Base-by-base conservation (phyloP, 2,329 filamentous ascomycete species). In the Tympanopsis confertula region DNA sequence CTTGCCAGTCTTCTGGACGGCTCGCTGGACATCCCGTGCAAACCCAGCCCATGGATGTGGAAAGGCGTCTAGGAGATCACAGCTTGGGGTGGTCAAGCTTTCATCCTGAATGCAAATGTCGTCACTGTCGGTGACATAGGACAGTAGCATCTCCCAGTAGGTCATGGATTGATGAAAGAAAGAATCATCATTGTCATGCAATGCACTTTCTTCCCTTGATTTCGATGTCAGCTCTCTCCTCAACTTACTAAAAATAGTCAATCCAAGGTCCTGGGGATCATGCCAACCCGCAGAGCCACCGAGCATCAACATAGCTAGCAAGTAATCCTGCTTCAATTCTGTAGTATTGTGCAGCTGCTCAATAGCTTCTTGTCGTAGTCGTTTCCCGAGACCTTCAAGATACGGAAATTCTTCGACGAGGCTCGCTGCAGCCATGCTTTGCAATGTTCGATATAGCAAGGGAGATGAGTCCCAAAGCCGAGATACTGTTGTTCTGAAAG, bases 141-240 rank as follows among this genome's bases (percentile, higher is more conserved):
- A 68, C 36, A 72, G 63, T 3, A 72, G 56, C 70, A 74, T 74
- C 44, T 74, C 70, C 70, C 70, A 74, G 43, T 73, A 71, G 36
- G 73, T 65, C 29, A 74, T 52, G 17, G 68, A 66, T 46, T 73
- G 67, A 42, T 71, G 63, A 43, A 72, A 72, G 47, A 74, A 74
- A 20, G 65, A 61, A 15, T 68, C 57, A 38, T 67, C 66, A 7
- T 63, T 65, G 36, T 53, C 42, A 10, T 42, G 39, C 20, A 39
- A 18, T 24, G 39, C 40, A 7, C 36, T 38, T 18, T 38, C 39
- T 40, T 38, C 45, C 36, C 38, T 45, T 45, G 36, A 50, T 22
- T 13, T 41, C 19, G 13, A 41, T 35, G 55, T 54, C 36, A 57
- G 63, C 20, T 58, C 53, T 39, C 49, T 58, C 37, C 56, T 62